Conservation (phyloP, 805 yeast genomes). For the Suhomyces xylopsoci region DNA sequence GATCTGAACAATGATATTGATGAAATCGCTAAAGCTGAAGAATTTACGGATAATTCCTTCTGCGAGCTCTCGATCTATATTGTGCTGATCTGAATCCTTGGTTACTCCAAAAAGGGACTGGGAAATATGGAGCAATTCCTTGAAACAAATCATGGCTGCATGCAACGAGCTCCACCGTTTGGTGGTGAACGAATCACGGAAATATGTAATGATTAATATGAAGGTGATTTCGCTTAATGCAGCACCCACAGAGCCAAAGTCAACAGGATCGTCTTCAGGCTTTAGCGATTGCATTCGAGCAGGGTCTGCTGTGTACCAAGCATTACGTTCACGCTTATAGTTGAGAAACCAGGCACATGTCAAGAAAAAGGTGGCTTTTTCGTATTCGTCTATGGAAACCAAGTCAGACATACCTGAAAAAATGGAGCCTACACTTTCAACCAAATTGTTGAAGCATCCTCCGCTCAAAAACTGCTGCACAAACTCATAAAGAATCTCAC, state of each 20-base stretch:
- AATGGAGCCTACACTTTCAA: slow-evolving; percentile 49
- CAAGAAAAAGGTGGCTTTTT: slow-evolving; percentile 49
- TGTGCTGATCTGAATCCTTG: slow-evolving; percentile 24
- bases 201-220: slow-evolving; percentile 46
- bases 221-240: slow-evolving; percentile 63
- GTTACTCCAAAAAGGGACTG: slow-evolving; percentile 39
- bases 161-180: slow-evolving; percentile 62
- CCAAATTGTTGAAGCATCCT: slow-evolving; percentile 69
- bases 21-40: slow-evolving; percentile 62
- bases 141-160: slow-evolving; percentile 65
- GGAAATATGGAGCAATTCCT: slow-evolving; percentile 54
- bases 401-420: slow-evolving; percentile 35
- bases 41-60: slow-evolving; percentile 61
- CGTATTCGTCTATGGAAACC: slow-evolving; percentile 30
- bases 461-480: slow-evolving; percentile 56
- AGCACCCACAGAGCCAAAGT: slow-evolving; percentile 48
- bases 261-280: slow-evolving; percentile 24
- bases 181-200: slow-evolving; percentile 39
- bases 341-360: slow-evolving; percentile 73
- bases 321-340: slow-evolving; percentile 48
- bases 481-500: slow-evolving; percentile 41
- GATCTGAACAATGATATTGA: slow-evolving; percentile 53
- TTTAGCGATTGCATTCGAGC: background rate
- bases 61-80: slow-evolving; percentile 41
- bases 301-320: background rate